These are phyloP conservation scores for Pseudogymnoascus sp. DNA, from an alignment of 2,329 filamentous ascomycete species.

Conservation along the genomic window DNA sequence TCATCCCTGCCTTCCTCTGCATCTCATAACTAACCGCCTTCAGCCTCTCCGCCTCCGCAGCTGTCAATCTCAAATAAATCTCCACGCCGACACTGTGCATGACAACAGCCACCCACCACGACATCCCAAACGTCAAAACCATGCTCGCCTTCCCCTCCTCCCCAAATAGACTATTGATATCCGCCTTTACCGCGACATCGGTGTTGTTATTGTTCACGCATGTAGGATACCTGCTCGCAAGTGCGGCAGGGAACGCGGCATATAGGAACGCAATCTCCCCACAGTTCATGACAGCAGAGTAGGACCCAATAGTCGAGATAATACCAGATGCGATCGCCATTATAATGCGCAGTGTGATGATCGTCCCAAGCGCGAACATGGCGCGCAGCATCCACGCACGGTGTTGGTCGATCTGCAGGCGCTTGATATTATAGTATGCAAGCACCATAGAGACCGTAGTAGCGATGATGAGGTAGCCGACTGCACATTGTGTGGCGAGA, in stretches of 20 bases:
- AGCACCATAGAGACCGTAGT: slow-evolving; percentile 38
- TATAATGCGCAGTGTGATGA: slow-evolving; percentile 46
- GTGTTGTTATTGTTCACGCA: too few relatives aligned
- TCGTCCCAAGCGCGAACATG: slow-evolving; percentile 43
- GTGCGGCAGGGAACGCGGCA: slow-evolving; percentile 24
- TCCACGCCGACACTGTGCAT: slow-evolving; percentile 45
- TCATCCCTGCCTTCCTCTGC: slow-evolving; percentile 47
- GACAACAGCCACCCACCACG: slow-evolving; percentile 44
- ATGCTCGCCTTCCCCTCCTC: slow-evolving; percentile 37
- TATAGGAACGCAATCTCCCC: slow-evolving; percentile 40
- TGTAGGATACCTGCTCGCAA: slow-evolving; percentile 34
- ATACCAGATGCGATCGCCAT: slow-evolving; percentile 36
- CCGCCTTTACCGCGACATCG: slow-evolving; percentile 32
- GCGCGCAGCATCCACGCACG: slow-evolving; percentile 56
- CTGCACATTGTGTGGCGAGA: slow-evolving; percentile 39
- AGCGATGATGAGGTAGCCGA: slow-evolving; percentile 38
- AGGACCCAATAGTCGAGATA: slow-evolving; percentile 31
- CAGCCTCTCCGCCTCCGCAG: slow-evolving; percentile 45
- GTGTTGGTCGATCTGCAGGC: slow-evolving; percentile 55
- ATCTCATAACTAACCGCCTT: slow-evolving; percentile 48
- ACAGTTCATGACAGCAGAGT: slow-evolving; percentile 36
- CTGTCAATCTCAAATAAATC: slow-evolving; percentile 45
- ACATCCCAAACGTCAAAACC: slow-evolving; percentile 43
- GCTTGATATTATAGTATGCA: slow-evolving; percentile 50
- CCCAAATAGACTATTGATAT: slow-evolving; percentile 14